Evolutionary conservation across 345 rosid genomes (phyloP).

Genomic region (Eucalyptus pauciflora): DNA sequence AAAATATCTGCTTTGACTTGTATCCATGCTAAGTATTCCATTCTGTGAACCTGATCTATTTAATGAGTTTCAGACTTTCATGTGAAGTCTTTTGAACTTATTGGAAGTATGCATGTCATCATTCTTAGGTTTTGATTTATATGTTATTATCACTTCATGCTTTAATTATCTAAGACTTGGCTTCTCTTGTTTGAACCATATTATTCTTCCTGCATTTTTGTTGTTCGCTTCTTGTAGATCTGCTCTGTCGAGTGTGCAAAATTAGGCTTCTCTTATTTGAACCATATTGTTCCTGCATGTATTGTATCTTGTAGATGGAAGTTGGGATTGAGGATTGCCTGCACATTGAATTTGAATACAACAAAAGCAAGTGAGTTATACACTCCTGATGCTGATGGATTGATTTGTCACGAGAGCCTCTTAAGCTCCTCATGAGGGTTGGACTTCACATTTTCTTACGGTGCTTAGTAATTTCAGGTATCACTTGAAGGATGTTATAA

Average conservation of each 20-base stretch:
- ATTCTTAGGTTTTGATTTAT: background rate
- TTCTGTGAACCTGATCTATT: background rate
- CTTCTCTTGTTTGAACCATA: background rate
- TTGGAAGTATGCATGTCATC: background rate
- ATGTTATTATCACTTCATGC: background rate
- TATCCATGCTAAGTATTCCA: background rate
- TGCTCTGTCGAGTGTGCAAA: background rate
- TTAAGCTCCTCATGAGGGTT: background rate
- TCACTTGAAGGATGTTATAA: slow-evolving; percentile 49
- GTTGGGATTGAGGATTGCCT: slow-evolving; percentile 61
- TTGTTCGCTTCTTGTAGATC: background rate
- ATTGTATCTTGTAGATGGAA: slow-evolving; percentile 29
- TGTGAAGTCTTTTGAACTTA: background rate
- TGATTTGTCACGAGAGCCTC: background rate
- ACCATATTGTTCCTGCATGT: background rate
- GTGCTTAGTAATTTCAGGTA: slow-evolving; percentile 18
- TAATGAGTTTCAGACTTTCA: background rate
- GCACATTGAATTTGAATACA: slow-evolving; percentile 59
- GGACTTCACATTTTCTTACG: background rate
- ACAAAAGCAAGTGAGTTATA: slow-evolving; percentile 48
- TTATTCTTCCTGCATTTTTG: background rate
- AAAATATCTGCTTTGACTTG: background rate
- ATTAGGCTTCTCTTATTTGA: background rate
- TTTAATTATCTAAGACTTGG: background rate
- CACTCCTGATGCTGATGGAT: background rate